Evolutionary conservation across 139 green algal genomes (phyloP).

Genomic region (Chlorella sp.): DNA sequence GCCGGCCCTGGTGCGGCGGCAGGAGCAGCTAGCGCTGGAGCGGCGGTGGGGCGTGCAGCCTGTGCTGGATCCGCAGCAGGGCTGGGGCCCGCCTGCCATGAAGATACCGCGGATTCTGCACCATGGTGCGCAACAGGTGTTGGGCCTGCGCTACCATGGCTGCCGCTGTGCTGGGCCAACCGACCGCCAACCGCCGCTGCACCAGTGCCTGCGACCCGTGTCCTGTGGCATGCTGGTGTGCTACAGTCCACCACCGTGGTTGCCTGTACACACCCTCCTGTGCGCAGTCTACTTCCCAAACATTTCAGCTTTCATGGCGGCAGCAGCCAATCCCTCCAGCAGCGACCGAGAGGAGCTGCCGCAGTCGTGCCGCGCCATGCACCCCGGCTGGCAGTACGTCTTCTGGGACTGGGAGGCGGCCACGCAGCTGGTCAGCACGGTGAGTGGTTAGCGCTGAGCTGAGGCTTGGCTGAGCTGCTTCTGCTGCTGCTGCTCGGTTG

Average conservation of each 20-base stretch:
- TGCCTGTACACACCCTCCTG: too few relatives aligned
- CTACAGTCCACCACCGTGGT: too few relatives aligned
- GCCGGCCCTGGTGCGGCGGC: background rate
- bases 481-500: background rate
- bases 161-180: background rate
- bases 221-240: too few relatives aligned
- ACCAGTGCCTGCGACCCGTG: too few relatives aligned
- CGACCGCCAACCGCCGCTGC: background rate
- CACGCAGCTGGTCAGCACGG: background rate
- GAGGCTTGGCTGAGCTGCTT: background rate
- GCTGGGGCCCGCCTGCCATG: background rate
- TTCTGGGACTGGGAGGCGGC: constrained; percentile 8
- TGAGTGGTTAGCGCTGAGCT: background rate
- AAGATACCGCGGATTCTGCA: background rate
- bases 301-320: background rate
- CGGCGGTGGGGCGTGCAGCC: background rate
- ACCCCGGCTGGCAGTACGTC: background rate
- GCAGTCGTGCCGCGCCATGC: background rate
- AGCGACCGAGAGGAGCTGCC: background rate
- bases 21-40: background rate
- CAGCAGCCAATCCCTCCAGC: background rate
- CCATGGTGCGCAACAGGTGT: background rate
- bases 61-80: background rate
- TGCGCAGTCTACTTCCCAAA: constrained; percentile 2
- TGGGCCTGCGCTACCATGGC: background rate